Evolutionary conservation across 2,329 filamentous ascomycete species (phyloP).

Genomic region (Aspergillus chevalieri): DNA sequence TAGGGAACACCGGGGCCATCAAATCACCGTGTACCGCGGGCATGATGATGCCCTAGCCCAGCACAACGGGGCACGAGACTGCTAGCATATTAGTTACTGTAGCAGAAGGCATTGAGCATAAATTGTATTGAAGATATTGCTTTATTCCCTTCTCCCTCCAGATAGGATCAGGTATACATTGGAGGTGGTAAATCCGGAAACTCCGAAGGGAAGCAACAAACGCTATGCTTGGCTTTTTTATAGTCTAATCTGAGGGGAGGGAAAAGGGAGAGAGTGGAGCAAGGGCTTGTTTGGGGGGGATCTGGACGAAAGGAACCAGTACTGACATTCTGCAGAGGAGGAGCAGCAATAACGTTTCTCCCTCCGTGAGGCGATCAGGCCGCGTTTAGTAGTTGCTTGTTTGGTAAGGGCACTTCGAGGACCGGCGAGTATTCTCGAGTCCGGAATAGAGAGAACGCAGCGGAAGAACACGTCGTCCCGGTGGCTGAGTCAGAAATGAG

Average conservation of each 20-base stretch:
- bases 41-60: constrained; percentile 23
- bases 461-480: constrained; percentile 29
- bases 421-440: constrained; percentile 40
- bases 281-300: background rate
- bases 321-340: constrained; percentile 2
- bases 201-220: too few relatives aligned
- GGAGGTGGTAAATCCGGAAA: too few relatives aligned
- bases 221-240: background rate
- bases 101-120: background rate
- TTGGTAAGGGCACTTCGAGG: constrained; percentile 31
- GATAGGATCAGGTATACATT: too few relatives aligned
- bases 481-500: constrained; percentile 18
- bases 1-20: constrained; percentile 23
- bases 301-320: constrained; percentile 1
- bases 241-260: background rate
- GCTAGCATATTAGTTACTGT: constrained; percentile 24
- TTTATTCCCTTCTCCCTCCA: too few relatives aligned
- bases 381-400: background rate
- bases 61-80: constrained; percentile 30
- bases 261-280: too few relatives aligned
- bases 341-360: constrained; percentile 7
- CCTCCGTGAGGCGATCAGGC: constrained; percentile 10
- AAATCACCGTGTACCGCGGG: constrained; percentile 33
- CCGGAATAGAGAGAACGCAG: constrained; percentile 37
- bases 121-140: background rate